Conservation (phyloP, 805 yeast species). For the Ogataea salicorniae region DNA sequence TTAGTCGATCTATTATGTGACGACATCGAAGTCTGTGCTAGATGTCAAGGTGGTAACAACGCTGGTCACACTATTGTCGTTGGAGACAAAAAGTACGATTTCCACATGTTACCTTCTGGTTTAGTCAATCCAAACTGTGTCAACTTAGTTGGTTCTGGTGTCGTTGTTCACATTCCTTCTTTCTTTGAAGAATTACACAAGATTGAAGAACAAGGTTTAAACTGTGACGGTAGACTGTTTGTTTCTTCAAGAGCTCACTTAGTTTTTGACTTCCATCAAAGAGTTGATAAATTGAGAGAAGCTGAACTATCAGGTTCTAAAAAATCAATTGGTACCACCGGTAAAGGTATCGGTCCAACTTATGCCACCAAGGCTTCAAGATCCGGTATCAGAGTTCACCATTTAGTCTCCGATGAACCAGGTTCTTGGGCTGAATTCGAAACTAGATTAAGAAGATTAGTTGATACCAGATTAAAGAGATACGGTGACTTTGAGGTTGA, state of each 20-base stretch:
- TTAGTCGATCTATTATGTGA: constrained; percentile 93
- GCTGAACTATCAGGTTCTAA: constrained; percentile 76
- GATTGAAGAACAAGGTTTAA: constrained; percentile 76
- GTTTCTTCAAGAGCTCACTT: constrained; percentile 92
- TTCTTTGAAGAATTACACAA: constrained; percentile 81
- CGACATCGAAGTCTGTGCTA: constrained; percentile 91
- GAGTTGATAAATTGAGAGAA: constrained; percentile 93
- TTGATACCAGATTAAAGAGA: constrained; percentile 78
- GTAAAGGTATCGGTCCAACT: constrained; percentile 98
- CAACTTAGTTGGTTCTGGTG: constrained; percentile 93
- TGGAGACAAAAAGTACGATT: constrained; percentile 81
- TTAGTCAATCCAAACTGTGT: constrained; percentile 87
- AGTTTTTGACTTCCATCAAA: constrained; percentile 97
- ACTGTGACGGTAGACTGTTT: constrained; percentile 71
- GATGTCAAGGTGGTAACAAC: constrained; percentile 98
- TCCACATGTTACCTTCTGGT: constrained; percentile 99
- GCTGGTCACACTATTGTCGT: constrained; percentile 99
- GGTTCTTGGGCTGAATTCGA: constrained; percentile 93
- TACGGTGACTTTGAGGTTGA: constrained; percentile 93
- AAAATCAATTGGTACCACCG: constrained; percentile 94
- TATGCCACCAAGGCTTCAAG: constrained; percentile 95
- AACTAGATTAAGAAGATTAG: constrained; percentile 66
- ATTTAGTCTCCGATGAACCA: constrained; percentile 82
- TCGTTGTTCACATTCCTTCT: constrained; percentile 91
- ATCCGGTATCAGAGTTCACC: constrained; percentile 96